Evolutionary conservation across 768 basidiomycete genomes (phyloP), one percentile per base, ranked within the genome.

Genomic region (Rhodocollybia butyracea): DNA sequence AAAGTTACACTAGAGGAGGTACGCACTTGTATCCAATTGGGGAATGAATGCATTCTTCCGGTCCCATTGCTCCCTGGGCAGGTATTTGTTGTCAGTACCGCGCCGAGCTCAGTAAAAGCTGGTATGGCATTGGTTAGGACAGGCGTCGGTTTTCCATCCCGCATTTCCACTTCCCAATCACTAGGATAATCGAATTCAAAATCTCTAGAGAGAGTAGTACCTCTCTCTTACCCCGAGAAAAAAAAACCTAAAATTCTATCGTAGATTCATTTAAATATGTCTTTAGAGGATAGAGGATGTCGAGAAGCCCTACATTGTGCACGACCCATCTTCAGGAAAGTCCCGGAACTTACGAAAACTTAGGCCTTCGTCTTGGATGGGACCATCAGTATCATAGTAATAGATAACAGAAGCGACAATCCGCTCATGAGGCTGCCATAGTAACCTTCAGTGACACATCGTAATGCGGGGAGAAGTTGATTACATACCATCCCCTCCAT

Each of bases 221-320:
- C 22, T 15, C n/a, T n/a, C n/a, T n/a, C n/a, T n/a, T n/a, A n/a
- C n/a, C n/a, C n/a, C n/a, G n/a, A 12, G n/a, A n/a, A 46, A 46
- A 46, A 6, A 5, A 46, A 46, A 7, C 4, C 27, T 4, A 30
- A 46, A 46, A 24, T 46, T 24, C 45, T 46, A n/a, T 5, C n/a
- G n/a, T n/a, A n/a, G n/a, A n/a, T n/a, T n/a, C n/a, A n/a, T n/a
- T n/a, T n/a, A n/a, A n/a, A n/a, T n/a, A n/a, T n/a, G n/a, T n/a
- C n/a, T n/a, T n/a, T n/a, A n/a, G n/a, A n/a, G n/a, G n/a, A n/a
- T n/a, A n/a, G n/a, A n/a, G 22, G 12, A 4, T 4, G 6, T 22
- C 6, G 5, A 40, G 21, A 46, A 24, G 88, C 70, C 88, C n/a
- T 89, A 87, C 76, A 86, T 85, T 77, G 81, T 81, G 6, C 67